Conservation (phyloP, 2,329 filamentous ascomycete genomes). For the Stachybotrys elegans region DNA sequence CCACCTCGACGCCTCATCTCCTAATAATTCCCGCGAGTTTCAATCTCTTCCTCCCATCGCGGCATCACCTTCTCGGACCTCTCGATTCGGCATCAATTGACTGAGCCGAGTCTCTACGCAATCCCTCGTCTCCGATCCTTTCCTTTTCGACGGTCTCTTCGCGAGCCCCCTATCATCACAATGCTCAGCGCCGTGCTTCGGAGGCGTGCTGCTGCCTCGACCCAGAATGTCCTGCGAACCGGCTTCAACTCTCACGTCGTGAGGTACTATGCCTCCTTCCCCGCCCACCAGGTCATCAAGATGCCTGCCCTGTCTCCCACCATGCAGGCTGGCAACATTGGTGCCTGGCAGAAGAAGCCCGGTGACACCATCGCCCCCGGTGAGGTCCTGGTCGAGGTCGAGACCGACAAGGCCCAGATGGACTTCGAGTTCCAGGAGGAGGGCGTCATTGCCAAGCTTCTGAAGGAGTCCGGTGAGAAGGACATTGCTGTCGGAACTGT, state of each 20-base stretch:
- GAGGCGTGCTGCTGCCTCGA: conserved; percentile 53
- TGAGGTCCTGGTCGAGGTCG: conserved; percentile 95
- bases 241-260: conserved; percentile 50
- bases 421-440: conserved; percentile 99
- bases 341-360: conserved; percentile 94
- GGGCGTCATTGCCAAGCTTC: conserved; percentile 87
- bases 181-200: conserved; percentile 62
- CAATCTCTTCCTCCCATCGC: conserved; percentile 11
- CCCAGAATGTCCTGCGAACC: conserved; percentile 45
- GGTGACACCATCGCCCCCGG: conserved; percentile 84
- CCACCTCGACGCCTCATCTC: conserved; percentile 24
- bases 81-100: conserved; percentile 10
- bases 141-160: no score
- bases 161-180: conserved; percentile 14
- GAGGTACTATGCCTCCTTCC: conserved; percentile 76
- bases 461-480: conserved; percentile 90
- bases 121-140: no score
- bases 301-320: conserved; percentile 98
- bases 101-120: conserved; percentile 7
- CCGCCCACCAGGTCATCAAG: conserved; percentile 88
- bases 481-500: conserved; percentile 92
- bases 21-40: conserved; percentile 24
- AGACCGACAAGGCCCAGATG: conserved; percentile 99
- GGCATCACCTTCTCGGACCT: conserved; percentile 15
- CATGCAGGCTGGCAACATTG: conserved; percentile 96